phyloP scores from a whole-genome alignment of 1,284 basidiomycete genomes.

The Cryptococcus maquisensis region DNA sequence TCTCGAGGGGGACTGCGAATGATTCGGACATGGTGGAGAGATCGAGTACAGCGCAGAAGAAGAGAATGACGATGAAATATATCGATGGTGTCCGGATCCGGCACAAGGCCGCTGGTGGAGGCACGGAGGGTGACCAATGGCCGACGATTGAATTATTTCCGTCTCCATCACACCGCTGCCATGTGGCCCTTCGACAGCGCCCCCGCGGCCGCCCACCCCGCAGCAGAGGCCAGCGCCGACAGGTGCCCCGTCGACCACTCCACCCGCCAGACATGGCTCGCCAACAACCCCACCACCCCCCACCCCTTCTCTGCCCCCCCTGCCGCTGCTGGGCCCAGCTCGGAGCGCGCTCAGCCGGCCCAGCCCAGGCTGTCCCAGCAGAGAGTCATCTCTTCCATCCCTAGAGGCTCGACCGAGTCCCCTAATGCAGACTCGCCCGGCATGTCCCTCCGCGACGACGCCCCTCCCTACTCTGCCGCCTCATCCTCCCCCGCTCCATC shows the following conservation, averaged over 20 bases:
- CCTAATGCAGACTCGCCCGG: neutral
- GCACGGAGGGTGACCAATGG: neutral
- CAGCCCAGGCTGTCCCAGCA: conserved; percentile 47
- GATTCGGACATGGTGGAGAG: conserved; percentile 25
- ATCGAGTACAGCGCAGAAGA: neutral
- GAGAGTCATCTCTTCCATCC: conserved; percentile 85
- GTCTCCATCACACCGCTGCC: neutral
- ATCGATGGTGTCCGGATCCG: neutral
- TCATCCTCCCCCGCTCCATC: neutral
- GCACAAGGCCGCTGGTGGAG: too few species aligned
- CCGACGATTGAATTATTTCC: neutral
- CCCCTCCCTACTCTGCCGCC: neutral
- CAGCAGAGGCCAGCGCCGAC: conserved; percentile 39
- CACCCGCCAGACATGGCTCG: conserved; percentile 48
- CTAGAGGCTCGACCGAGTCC: conserved; percentile 52
- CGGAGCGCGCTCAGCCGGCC: conserved; percentile 14
- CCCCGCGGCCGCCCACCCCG: neutral
- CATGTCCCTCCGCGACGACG: conserved; percentile 5
- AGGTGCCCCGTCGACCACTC: conserved; percentile 68
- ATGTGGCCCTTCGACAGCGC: conserved; percentile 28
- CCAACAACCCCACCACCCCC: conserved; percentile 25
- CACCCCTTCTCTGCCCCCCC: conserved; percentile 38
- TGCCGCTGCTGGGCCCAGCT: conserved; percentile 11
- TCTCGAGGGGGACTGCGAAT: conserved; percentile 44
- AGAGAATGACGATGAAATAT: neutral